Evolutionary conservation across 2,329 filamentous ascomycete genomes (phyloP), one percentile per base, ranked within the genome.

Genomic region (Aureobasidium lini): DNA sequence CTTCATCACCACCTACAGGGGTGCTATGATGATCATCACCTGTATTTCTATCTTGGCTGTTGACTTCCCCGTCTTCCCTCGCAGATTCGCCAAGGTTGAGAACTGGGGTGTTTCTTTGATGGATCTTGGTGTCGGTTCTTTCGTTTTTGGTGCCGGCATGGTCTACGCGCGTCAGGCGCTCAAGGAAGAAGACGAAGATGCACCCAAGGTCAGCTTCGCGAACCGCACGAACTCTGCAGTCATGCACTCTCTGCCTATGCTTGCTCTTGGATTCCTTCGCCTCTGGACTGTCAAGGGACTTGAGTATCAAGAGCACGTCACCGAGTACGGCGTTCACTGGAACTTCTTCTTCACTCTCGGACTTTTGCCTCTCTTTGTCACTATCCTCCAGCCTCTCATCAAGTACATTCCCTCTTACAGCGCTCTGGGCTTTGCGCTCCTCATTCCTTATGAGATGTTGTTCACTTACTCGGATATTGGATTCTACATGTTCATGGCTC

Each of bases 101-200:
- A 96, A 90, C n/a, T 99, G 94, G 90, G 94, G 94, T 58, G 96
- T 93, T 1, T 97, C 93, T n/a, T 77, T 99, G 62, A 99, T 99
- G 94, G 94, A 99, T 71, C 80, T 97, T 68, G 94, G 94, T 50
- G 94, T 99, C 49, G 94, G 94, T 31, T 96, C 92, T 11, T 99
- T 99, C 75, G 94, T 99, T 67, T 99, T 96, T 74, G 91, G 91
- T 2, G 89, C 88, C 15, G 94, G 94, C 23, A 78, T 96, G 36
- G 90, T 97, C n/a, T 91, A 89, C 39, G 91, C 92, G 13, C 83
- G 93, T 16, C 85, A 89, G 1, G 80, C 91, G 11, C 77, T 96
- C 48, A 91, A 88, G 70, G 84, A 88, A 66, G 63, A 69, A 48
- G 47, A 40, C 4, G 57, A 59, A 10, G 46, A 58, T 32, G 61